Percentiles rank a stretch among this genome's conserved stretches.
Evolutionary conservation across 179 eudicot species (phyloP).

Genomic region (Vitellaria paradoxa): DNA sequence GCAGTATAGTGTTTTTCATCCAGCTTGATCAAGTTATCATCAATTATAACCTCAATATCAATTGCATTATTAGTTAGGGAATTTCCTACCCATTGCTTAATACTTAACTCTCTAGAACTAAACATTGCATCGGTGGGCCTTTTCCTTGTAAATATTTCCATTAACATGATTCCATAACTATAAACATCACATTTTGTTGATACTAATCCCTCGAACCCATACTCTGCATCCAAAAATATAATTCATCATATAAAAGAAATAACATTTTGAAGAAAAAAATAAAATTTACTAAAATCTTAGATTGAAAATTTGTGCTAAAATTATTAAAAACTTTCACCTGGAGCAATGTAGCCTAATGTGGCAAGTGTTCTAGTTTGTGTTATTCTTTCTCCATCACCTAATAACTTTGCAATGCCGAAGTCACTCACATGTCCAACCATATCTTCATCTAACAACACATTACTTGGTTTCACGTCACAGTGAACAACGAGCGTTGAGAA

Average conservation of each 20-base stretch:
- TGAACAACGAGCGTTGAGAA: slow-evolving; percentile 6
- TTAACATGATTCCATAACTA: too few species aligned
- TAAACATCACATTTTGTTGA: too few species aligned
- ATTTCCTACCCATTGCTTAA: background rate
- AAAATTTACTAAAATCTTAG: too few species aligned
- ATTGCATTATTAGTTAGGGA: background rate
- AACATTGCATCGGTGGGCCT: slow-evolving; percentile 5
- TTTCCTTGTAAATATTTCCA: too few species aligned
- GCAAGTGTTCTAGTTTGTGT: slow-evolving; percentile 9
- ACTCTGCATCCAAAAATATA: background rate
- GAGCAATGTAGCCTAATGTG: slow-evolving; percentile 22
- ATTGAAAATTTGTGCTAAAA: background rate
- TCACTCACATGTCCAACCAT: slow-evolving; percentile 17
- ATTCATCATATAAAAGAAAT: background rate
- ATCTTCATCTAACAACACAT: slow-evolving; percentile 16
- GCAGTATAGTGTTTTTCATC: background rate
- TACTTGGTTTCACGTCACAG: slow-evolving; percentile 20
- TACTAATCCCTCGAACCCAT: too few species aligned
- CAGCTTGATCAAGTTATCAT: background rate
- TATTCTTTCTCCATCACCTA: background rate
- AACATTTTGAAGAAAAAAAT: background rate
- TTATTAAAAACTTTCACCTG: slow-evolving; percentile 3
- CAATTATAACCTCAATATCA: background rate
- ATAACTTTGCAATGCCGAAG: slow-evolving; percentile 16
- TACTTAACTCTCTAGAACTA: background rate